phyloP scores from a whole-genome alignment of 2,329 filamentous ascomycete species.

The Alternaria ethzedia region DNA sequence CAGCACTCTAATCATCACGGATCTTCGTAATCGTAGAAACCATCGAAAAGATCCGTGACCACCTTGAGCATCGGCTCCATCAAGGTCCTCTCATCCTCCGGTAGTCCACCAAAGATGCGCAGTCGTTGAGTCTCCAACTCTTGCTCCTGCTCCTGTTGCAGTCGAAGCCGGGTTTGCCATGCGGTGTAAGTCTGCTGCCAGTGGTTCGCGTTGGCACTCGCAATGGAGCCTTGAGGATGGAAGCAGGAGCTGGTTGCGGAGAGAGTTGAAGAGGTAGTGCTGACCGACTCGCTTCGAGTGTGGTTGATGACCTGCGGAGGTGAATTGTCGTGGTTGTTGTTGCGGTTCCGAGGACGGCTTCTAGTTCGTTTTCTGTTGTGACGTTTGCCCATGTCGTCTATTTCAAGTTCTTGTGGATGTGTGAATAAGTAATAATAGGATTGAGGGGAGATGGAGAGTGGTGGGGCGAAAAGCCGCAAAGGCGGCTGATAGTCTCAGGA shows the following conservation, averaged over 20 bases:
- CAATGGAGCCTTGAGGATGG: conserved; percentile 23
- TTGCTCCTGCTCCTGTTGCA: conserved; percentile 36
- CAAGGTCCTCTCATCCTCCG: conserved; percentile 51
- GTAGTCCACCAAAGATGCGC: conserved; percentile 53
- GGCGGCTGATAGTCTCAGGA: conserved; percentile 31
- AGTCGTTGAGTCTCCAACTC: conserved; percentile 46
- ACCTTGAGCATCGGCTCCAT: conserved; percentile 56
- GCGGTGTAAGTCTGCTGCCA: conserved; percentile 48
- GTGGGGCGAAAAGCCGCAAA: conserved; percentile 40
- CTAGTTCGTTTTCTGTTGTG: conserved; percentile 54
- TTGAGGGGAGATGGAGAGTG: conserved; percentile 7
- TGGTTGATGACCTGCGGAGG: conserved; percentile 26
- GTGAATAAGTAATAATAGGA: not conserved
- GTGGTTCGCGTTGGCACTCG: conserved; percentile 30
- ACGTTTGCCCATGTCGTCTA: conserved; percentile 48
- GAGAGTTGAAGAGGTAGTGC: conserved; percentile 33
- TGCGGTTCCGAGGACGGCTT: conserved; percentile 50
- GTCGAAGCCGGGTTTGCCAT: conserved; percentile 45
- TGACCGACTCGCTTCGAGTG: conserved; percentile 38
- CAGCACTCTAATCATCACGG: conserved; percentile 34
- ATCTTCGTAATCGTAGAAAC: conserved; percentile 53
- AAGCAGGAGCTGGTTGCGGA: conserved; percentile 31
- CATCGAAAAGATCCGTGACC: conserved; percentile 54
- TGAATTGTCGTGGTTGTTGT: conserved; percentile 33
- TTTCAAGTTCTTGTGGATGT: conserved; percentile 3